A percentile compares a stretch with the other conserved stretches of the same genome.
These are phyloP conservation scores for Cavenderia fasciculata DNA, from an alignment of 78 protist species.

Conservation along the genomic window DNA sequence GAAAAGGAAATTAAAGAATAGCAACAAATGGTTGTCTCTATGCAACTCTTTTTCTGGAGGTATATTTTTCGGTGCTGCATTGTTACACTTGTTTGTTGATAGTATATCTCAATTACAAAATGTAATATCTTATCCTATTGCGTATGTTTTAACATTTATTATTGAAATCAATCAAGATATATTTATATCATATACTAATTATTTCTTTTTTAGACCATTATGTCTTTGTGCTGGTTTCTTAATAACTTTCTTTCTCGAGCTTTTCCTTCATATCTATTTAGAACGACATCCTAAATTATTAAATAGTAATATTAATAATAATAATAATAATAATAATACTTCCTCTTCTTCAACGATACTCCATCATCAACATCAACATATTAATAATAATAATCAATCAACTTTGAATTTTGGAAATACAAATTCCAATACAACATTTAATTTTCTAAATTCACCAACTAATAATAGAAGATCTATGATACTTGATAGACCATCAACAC, in stretches of 20 bases:
- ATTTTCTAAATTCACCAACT: too few relatives aligned
- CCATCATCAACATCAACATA: too few relatives aligned
- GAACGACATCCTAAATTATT: too few relatives aligned
- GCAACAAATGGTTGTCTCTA: constrained; percentile 3
- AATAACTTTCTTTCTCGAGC: constrained; percentile 46
- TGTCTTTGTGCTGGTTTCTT: constrained; percentile 72
- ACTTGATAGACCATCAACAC: too few relatives aligned
- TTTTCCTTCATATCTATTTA: constrained; percentile 21
- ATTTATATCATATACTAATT: background rate
- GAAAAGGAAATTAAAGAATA: background rate
- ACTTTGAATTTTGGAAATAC: too few relatives aligned
- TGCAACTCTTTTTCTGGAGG: constrained; percentile 54
- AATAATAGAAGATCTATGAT: too few relatives aligned
- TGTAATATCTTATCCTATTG: constrained; percentile 41
- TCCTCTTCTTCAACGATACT: too few relatives aligned
- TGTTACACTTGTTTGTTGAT: constrained; percentile 53
- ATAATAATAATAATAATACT: background rate
- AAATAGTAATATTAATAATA: background rate
- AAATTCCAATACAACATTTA: too few relatives aligned
- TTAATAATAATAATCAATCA: too few relatives aligned
- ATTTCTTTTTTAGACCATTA: constrained; percentile 4
- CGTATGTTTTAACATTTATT: constrained; percentile 20
- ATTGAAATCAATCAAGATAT: background rate
- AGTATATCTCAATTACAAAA: background rate
- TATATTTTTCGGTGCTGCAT: constrained; percentile 62